Percentiles rank a stretch among this genome's conserved stretches.
Conservation (phyloP, 257 asterid species). For the Solanum pennellii region DNA sequence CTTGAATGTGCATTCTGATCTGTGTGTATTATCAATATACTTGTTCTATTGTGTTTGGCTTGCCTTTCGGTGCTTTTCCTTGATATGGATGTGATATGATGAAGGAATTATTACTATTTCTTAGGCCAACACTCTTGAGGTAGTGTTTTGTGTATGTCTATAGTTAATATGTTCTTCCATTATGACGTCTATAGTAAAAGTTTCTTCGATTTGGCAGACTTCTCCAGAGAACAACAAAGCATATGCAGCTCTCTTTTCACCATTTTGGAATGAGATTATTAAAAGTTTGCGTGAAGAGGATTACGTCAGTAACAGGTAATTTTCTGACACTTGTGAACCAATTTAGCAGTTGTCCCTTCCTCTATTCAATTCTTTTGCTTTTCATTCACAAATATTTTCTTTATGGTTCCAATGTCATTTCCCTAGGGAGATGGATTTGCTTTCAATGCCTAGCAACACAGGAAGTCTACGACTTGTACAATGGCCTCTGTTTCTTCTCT, state of each 20-base stretch:
- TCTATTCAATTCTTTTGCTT: neutral
- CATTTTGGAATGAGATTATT: conserved; percentile 96
- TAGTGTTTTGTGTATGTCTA: neutral
- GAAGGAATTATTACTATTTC: neutral
- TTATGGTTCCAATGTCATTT: neutral
- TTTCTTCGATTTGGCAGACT: conserved; percentile 24
- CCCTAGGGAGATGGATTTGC: conserved; percentile 91
- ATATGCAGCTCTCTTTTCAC: conserved; percentile 78
- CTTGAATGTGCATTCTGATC: neutral
- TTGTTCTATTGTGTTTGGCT: neutral
- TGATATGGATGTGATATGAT: neutral
- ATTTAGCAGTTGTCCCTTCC: neutral
- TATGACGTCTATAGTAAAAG: neutral
- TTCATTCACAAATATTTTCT: neutral
- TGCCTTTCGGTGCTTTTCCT: neutral
- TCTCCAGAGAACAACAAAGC: conserved; percentile 60
- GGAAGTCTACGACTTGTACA: conserved; percentile 89
- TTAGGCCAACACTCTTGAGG: neutral
- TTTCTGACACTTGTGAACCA: neutral
- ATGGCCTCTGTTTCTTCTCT: conserved; percentile 97
- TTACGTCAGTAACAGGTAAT: conserved; percentile 78
- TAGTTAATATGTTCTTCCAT: conserved; percentile 3
- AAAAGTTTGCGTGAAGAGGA: conserved; percentile 97
- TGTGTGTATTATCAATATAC: neutral
- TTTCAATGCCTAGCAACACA: conserved; percentile 91